phyloP scores from a whole-genome alignment of 768 basidiomycete genomes.

The Coprinellus micaceus region DNA sequence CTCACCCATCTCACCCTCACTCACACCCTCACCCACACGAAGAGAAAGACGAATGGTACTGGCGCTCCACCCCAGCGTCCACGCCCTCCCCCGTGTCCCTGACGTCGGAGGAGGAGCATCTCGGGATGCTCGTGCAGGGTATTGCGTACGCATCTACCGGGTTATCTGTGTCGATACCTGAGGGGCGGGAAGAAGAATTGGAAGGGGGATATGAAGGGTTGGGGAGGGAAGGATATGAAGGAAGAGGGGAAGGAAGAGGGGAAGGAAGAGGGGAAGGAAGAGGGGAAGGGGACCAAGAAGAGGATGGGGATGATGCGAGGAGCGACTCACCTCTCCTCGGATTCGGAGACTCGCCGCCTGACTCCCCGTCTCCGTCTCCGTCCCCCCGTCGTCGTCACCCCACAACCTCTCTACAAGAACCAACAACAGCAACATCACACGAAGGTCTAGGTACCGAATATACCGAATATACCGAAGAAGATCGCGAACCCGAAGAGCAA shows the following conservation, averaged over 20 bases:
- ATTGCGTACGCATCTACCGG: too few species aligned
- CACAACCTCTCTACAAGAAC: not conserved
- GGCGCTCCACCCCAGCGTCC: not conserved
- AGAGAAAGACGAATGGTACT: not conserved
- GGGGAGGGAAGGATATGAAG: too few species aligned
- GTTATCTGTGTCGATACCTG: too few species aligned
- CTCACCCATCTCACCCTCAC: too few species aligned
- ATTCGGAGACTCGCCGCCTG: not conserved
- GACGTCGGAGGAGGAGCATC: not conserved
- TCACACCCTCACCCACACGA: too few species aligned
- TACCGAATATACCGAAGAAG: too few species aligned
- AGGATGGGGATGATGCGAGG: not conserved
- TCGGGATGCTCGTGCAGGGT: not conserved
- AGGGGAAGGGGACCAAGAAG: not conserved
- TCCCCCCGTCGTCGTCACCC: not conserved
- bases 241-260: too few species aligned
- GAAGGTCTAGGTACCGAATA: too few species aligned
- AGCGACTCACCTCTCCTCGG: not conserved
- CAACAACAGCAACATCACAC: not conserved
- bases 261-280: too few species aligned
- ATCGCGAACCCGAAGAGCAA: too few species aligned
- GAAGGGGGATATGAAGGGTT: too few species aligned
- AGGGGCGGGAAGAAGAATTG: too few species aligned
- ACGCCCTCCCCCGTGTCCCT: not conserved
- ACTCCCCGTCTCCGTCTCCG: not conserved